Base-by-base conservation (phyloP, 192 early-diverging fungal genomes). In the Haplosporangium gracile region DNA sequence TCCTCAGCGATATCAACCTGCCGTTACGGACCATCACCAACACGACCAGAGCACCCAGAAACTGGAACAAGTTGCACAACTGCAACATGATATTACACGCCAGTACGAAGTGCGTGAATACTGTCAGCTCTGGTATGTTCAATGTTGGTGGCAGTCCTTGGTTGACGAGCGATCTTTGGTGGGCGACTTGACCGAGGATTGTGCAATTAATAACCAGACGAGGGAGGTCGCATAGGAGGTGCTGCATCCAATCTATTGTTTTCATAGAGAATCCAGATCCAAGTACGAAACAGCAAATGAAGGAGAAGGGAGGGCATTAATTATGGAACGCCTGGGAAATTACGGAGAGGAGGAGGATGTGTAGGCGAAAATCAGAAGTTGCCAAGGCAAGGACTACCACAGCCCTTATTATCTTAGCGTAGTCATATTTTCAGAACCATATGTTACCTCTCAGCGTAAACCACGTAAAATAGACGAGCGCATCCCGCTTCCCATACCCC, bases 191-290 rank as follows among this genome's bases (percentile, higher is more conserved):
- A 9, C 24, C 84, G 7, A 86, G 74, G 38, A 86, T 80, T 0
- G 76, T 78, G 55, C 79, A 86, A 43, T 86, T 86, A 72, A 86
- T 86, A n/a, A 86, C 47, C 6, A 86, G 68, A 49, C 84, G 84
- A 43, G 79, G 57, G 9, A 86, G 42, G 53, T 86, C 84, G 76
- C 84, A 86, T 5, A 86, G 42, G 6, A 81, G 39, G 39, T 86
- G 84, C n/a, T 86, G 84, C 72, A 86, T 81, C 84, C 84, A 86
- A 29, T 86, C 84, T 86, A 74, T 34, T 42, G 10, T 38, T 40
- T 15, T 22, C 26, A 51, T 9, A 29, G 8, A 26, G 29, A 38
- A 75, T 7, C 18, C 49, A 45, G 24, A 75, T 18, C 18, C 49
- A 51, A 4, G 49, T 22, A 51, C 49, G 49, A 51, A 51, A 51